phyloP scores from a whole-genome alignment of 1,284 basidiomycete species.

The Moniliophthora roreri region DNA sequence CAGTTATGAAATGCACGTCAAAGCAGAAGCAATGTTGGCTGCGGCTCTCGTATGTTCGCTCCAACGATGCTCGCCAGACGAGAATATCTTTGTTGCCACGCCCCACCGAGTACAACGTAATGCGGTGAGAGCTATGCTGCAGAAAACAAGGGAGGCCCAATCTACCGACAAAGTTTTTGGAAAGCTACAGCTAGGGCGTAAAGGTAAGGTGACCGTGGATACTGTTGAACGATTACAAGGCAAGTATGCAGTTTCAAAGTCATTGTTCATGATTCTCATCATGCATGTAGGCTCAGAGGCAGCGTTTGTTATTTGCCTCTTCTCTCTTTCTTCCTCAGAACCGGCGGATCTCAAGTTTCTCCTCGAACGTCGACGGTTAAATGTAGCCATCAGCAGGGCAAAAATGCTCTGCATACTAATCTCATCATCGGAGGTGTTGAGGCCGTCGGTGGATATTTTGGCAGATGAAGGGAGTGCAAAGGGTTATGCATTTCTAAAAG shows the following conservation, averaged over 20 bases:
- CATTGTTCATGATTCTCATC: background rate
- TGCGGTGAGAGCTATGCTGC: constrained; percentile 41
- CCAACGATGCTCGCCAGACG: constrained; percentile 35
- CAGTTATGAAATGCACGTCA: constrained; percentile 44
- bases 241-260: constrained; percentile 13
- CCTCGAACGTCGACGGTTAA: constrained; percentile 44
- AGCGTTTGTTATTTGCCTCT: constrained; percentile 48
- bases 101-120: constrained; percentile 49
- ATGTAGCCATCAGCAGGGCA: constrained; percentile 51
- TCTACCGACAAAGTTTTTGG: constrained; percentile 15
- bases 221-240: constrained; percentile 50
- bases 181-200: background rate
- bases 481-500: constrained; percentile 46
- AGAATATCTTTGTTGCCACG: constrained; percentile 49
- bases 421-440: constrained; percentile 40
- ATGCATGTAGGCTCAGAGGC: constrained; percentile 44
- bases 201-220: constrained; percentile 38
- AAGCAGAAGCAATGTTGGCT: constrained; percentile 44
- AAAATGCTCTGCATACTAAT: constrained; percentile 48
- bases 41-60: constrained; percentile 40
- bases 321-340: constrained; percentile 42
- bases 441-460: constrained; percentile 40
- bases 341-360: constrained; percentile 39
- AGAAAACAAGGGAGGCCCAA: constrained; percentile 14
- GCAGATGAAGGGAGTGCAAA: constrained; percentile 41